Percentiles rank a stretch among this genome's conserved stretches.
phyloP scores from a whole-genome alignment of 495 filamentous ascomycete genomes.

The Hypoxylon lenormandii region DNA sequence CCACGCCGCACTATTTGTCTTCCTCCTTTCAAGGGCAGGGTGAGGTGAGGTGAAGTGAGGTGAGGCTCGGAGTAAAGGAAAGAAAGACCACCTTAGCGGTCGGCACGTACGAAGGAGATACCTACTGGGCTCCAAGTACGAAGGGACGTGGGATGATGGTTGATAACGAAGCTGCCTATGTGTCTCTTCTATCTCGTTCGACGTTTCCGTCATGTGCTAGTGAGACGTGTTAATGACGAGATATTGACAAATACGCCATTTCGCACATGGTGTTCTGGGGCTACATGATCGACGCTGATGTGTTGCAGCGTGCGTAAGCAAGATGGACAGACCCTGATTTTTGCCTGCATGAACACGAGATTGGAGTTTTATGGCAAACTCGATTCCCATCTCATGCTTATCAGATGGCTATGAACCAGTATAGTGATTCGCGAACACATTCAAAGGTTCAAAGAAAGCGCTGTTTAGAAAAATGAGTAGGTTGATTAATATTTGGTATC shows the following conservation, averaged over 20 bases:
- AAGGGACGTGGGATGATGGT: neutral
- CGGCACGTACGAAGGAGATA: neutral
- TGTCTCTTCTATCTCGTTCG: neutral
- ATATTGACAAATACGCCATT: slow-evolving; percentile 8
- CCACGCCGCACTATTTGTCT: neutral
- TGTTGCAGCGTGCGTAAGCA: slow-evolving; percentile 40
- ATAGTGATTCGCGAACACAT: neutral
- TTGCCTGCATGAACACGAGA: neutral
- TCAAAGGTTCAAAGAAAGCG: neutral
- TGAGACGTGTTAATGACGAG: slow-evolving; percentile 28
- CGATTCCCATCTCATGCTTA: neutral
- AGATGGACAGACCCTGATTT: slow-evolving; percentile 17
- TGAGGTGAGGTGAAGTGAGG: too few relatives aligned
- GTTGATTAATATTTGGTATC: slow-evolving; percentile 2
- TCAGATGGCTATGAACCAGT: neutral
- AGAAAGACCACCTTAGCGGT: neutral
- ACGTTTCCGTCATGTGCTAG: slow-evolving; percentile 1
- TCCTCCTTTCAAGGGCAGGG: neutral
- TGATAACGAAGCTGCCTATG: neutral
- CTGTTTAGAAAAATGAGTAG: neutral
- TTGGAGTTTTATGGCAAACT: neutral
- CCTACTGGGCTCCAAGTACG: neutral
- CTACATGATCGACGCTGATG: slow-evolving; percentile 30
- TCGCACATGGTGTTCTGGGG: neutral
- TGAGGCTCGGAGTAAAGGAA: slow-evolving; percentile 12